Evolutionary conservation across 2,329 filamentous ascomycete species (phyloP).

Genomic region (Drechslera avenae): DNA sequence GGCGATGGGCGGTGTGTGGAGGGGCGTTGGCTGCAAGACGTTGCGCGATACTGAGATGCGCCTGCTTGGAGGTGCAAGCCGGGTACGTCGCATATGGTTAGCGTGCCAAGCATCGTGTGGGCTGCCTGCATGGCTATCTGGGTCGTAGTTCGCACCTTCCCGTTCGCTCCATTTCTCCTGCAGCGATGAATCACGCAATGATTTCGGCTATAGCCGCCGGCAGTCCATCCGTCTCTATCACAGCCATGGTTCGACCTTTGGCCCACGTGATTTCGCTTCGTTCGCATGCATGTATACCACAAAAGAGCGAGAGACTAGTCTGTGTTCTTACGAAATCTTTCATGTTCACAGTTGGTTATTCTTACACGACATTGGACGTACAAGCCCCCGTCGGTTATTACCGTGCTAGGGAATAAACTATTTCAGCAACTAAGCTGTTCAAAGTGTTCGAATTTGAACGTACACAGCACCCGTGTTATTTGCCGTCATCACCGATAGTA

Average conservation of each 20-base stretch:
- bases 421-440: too few species aligned
- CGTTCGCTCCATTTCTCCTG: slow-evolving; percentile 1
- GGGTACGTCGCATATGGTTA: slow-evolving; percentile 9
- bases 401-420: too few species aligned
- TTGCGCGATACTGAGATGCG: slow-evolving; percentile 24
- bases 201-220: neutral
- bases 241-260: too few species aligned
- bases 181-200: neutral
- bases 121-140: neutral
- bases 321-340: too few species aligned
- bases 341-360: too few species aligned
- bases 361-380: too few species aligned
- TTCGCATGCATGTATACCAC: too few species aligned
- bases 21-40: slow-evolving; percentile 26
- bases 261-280: too few species aligned
- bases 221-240: too few species aligned
- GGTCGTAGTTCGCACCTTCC: slow-evolving; percentile 5
- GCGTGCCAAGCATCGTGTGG: slow-evolving; percentile 15
- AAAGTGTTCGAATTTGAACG: too few species aligned
- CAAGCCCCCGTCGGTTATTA: too few species aligned
- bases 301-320: too few species aligned
- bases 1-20: slow-evolving; percentile 14
- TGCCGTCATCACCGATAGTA: slow-evolving; percentile 52
- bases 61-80: slow-evolving; percentile 24
- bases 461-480: neutral